phyloP scores from a whole-genome alignment of 129 eudicot genomes.

The Flaveria sonorensis region DNA sequence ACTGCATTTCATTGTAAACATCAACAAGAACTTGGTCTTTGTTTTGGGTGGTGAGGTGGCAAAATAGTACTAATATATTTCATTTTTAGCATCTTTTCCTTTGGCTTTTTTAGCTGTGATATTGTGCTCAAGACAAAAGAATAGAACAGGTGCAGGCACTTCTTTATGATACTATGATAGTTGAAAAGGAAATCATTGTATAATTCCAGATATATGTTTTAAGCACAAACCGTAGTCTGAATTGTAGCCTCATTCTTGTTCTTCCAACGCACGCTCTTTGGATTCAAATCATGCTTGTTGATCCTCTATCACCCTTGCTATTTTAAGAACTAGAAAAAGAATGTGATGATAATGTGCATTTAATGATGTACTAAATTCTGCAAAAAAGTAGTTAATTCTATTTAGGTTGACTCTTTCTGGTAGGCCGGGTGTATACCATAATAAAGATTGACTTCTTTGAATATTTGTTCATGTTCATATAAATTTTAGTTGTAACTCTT shows the following conservation, averaged over 20 bases:
- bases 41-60: slow-evolving; percentile 24
- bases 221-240: slow-evolving; percentile 22
- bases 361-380: slow-evolving; percentile 1
- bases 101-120: slow-evolving; percentile 28
- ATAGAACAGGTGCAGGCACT: slow-evolving; percentile 15
- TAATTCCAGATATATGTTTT: slow-evolving; percentile 23
- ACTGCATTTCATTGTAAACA: slow-evolving; percentile 29
- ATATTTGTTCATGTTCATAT: slow-evolving; percentile 12
- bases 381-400: not conserved
- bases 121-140: slow-evolving; percentile 26
- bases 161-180: slow-evolving; percentile 5
- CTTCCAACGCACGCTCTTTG: slow-evolving; percentile 7
- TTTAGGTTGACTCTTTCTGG: slow-evolving; percentile 6
- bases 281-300: not conserved
- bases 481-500: not conserved
- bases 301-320: not conserved
- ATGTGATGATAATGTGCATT: not conserved
- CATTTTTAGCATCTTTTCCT: slow-evolving; percentile 16
- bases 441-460: not conserved
- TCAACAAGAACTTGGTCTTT: slow-evolving; percentile 29
- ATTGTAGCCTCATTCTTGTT: slow-evolving; percentile 12
- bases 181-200: slow-evolving; percentile 3
- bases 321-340: not conserved
- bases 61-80: slow-evolving; percentile 3
- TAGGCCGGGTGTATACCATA: slow-evolving; percentile 10